Percentiles rank a stretch among this genome's conserved stretches.
Conservation (phyloP, 768 basidiomycete species). For the Amanita polypyramis region DNA sequence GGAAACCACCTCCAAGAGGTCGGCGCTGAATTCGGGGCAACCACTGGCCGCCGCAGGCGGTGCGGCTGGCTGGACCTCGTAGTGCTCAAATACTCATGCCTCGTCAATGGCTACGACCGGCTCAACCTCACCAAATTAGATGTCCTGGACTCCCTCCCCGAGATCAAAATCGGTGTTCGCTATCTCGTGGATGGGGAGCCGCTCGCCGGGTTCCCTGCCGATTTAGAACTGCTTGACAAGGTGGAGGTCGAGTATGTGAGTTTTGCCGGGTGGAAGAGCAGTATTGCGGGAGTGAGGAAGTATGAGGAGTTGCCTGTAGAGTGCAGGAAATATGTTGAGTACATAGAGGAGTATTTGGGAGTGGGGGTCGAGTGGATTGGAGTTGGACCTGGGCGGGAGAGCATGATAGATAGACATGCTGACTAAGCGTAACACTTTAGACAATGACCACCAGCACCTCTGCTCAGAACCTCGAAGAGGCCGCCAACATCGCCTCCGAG, state of each 20-base stretch:
- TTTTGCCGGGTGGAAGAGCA: conserved; percentile 83
- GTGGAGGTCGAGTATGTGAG: conserved; percentile 85
- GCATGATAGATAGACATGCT: neutral
- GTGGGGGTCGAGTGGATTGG: conserved; percentile 89
- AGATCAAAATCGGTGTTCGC: conserved; percentile 82
- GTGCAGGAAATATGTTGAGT: conserved; percentile 79
- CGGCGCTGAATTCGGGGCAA: conserved; percentile 84
- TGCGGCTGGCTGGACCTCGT: conserved; percentile 98
- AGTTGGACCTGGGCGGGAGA: conserved; percentile 54
- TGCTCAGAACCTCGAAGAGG: conserved; percentile 39
- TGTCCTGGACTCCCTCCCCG: conserved; percentile 70
- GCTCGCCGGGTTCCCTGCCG: conserved; percentile 82
- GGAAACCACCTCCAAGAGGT: conserved; percentile 90
- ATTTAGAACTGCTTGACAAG: conserved; percentile 68
- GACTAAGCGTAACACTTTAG: neutral
- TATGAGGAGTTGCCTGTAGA: conserved; percentile 76
- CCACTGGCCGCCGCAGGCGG: conserved; percentile 85
- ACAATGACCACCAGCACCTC: neutral
- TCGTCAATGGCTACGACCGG: conserved; percentile 92
- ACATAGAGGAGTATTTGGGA: conserved; percentile 66
- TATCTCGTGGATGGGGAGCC: conserved; percentile 74
- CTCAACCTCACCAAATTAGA: conserved; percentile 97
- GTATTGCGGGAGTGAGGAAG: conserved; percentile 50
- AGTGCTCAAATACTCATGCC: conserved; percentile 82
- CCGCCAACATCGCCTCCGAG: conserved; percentile 41